These are phyloP conservation scores for Deakozyma indianensis DNA, from an alignment of 805 yeast species.

Conservation along the genomic window DNA sequence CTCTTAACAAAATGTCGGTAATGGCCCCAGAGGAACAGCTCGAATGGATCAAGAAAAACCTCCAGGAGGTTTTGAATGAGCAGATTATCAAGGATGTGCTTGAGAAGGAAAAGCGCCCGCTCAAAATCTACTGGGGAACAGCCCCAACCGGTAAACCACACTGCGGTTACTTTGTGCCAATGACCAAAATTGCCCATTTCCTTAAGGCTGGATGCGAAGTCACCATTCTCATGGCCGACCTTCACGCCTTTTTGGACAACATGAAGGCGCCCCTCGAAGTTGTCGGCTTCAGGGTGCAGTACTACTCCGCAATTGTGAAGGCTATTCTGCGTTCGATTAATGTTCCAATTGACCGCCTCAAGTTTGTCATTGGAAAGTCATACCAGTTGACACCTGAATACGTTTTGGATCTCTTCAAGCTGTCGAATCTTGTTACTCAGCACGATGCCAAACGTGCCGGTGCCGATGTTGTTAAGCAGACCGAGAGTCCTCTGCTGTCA, in stretches of 20 bases:
- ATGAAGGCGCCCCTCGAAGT: constrained; percentile 97
- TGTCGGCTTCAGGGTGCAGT: constrained; percentile 75
- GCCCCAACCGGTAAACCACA: constrained; percentile 99
- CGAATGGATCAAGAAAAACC: constrained; percentile 64
- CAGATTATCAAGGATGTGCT: constrained; percentile 76
- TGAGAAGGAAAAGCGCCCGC: constrained; percentile 66
- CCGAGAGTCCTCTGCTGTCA: constrained; percentile 78
- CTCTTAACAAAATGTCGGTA: too few species aligned
- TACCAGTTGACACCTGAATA: constrained; percentile 70
- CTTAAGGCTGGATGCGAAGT: constrained; percentile 94
- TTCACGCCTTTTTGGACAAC: constrained; percentile 94
- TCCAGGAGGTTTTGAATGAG: constrained; percentile 84
- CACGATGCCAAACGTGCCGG: constrained; percentile 98
- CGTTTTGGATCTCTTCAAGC: constrained; percentile 77
- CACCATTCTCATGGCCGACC: constrained; percentile 79
- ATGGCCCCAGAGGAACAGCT: constrained; percentile 24
- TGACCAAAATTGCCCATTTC: constrained; percentile 92
- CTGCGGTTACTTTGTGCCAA: constrained; percentile 96
- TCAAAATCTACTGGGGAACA: constrained; percentile 95
- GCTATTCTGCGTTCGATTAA: constrained; percentile 73
- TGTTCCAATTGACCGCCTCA: constrained; percentile 82
- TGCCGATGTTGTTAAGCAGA: constrained; percentile 98
- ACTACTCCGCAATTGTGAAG: constrained; percentile 74
- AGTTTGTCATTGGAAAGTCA: constrained; percentile 76
- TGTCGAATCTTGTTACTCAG: constrained; percentile 76